A percentile compares a stretch with the other conserved stretches of the same genome.
Evolutionary conservation across 192 early-diverging fungal genomes (phyloP).

Genomic region (Podila epigama): DNA sequence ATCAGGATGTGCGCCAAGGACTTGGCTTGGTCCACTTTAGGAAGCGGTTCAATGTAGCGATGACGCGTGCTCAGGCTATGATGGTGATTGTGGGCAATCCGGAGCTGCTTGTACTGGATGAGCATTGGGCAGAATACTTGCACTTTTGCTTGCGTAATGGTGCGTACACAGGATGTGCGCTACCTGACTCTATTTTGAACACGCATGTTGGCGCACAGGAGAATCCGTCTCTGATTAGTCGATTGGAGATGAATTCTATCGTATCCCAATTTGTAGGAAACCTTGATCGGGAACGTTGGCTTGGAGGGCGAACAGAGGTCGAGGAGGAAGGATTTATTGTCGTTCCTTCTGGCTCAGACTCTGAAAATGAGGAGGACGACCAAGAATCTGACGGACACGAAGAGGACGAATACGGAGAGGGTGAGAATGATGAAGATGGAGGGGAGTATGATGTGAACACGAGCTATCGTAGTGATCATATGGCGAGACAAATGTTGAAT

Average conservation of each 20-base stretch:
- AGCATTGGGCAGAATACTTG: constrained; percentile 40
- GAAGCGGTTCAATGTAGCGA: constrained; percentile 58
- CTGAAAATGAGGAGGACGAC: constrained; percentile 10
- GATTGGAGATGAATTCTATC: constrained; percentile 43
- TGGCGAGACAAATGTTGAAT: not conserved
- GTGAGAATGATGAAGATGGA: not conserved
- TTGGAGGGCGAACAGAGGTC: constrained; percentile 19
- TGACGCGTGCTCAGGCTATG: constrained; percentile 57
- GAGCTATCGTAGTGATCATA: not conserved
- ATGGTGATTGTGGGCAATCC: constrained; percentile 52
- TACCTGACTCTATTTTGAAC: constrained; percentile 39
- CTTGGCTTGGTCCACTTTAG: constrained; percentile 53
- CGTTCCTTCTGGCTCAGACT: constrained; percentile 26
- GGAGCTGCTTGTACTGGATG: constrained; percentile 34
- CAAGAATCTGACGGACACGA: constrained; percentile 7
- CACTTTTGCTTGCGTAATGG: constrained; percentile 45
- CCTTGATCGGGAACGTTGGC: constrained; percentile 30
- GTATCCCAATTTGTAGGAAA: constrained; percentile 45
- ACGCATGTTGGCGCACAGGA: constrained; percentile 29
- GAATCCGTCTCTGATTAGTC: constrained; percentile 17
- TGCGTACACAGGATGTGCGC: constrained; percentile 31
- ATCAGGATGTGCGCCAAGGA: constrained; percentile 51
- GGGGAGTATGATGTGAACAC: constrained; percentile 2
- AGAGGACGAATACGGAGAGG: constrained; percentile 3
- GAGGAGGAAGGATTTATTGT: constrained; percentile 39